A percentile compares a stretch with the other conserved stretches of the same genome.
Conservation (phyloP, 345 rosid genomes). For the Corchorus capsularis region DNA sequence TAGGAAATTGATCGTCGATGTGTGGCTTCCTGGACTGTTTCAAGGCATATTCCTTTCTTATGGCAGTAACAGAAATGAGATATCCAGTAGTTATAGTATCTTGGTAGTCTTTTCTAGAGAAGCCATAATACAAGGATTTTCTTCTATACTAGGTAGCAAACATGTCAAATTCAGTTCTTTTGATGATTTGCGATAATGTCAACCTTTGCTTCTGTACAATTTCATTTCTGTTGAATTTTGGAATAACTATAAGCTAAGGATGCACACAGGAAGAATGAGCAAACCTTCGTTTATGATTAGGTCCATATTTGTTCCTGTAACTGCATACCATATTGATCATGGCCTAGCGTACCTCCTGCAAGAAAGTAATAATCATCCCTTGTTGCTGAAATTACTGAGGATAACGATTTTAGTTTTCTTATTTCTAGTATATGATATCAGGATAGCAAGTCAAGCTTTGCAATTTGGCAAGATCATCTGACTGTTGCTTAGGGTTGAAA, state of each 20-base stretch:
- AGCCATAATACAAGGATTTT: background rate
- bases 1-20: background rate
- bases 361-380: constrained; percentile 10
- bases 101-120: background rate
- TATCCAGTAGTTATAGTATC: background rate
- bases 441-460: constrained; percentile 6
- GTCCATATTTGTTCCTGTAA: background rate
- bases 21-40: background rate
- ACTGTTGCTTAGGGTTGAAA: constrained; percentile 2
- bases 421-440: background rate
- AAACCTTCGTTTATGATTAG: background rate
- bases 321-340: background rate
- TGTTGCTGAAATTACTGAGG: background rate
- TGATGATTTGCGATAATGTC: background rate
- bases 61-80: background rate
- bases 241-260: background rate
- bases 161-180: background rate
- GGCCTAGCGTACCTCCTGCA: background rate
- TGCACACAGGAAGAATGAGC: background rate
- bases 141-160: background rate
- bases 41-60: background rate
- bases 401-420: background rate
- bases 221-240: background rate
- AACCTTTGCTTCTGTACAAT: background rate
- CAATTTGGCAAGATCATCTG: constrained; percentile 5